Evolutionary conservation across 257 asterid genomes (phyloP).

Genomic region (Ballota nigra): DNA sequence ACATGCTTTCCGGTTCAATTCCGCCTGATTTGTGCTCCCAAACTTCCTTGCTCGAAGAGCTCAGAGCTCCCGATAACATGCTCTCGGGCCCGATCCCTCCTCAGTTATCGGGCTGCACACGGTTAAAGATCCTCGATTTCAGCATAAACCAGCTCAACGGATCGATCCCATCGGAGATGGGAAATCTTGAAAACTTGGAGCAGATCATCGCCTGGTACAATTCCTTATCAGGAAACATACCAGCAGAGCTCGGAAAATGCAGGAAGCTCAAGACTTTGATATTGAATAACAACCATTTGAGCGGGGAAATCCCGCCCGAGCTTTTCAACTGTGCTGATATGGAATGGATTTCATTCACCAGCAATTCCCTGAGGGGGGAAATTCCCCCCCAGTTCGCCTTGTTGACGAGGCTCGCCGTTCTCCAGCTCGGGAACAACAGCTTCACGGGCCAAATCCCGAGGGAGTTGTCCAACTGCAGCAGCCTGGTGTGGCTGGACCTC

Average conservation of each 20-base stretch:
- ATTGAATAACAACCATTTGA: conserved; percentile 73
- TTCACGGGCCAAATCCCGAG: conserved; percentile 73
- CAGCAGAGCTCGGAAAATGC: conserved; percentile 78
- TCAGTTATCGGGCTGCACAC: conserved; percentile 59
- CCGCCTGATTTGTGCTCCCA: conserved; percentile 80
- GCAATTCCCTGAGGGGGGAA: conserved; percentile 69
- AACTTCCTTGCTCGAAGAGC: conserved; percentile 69
- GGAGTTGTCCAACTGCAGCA: conserved; percentile 67
- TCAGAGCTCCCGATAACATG: conserved; percentile 69
- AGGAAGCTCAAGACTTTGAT: conserved; percentile 82
- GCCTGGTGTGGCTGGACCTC: conserved; percentile 85
- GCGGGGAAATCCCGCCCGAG: conserved; percentile 64
- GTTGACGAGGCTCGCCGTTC: conserved; percentile 70
- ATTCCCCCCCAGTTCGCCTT: conserved; percentile 63
- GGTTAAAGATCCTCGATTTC: conserved; percentile 73
- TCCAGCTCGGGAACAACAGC: conserved; percentile 82
- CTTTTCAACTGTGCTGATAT: conserved; percentile 58
- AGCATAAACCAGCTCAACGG: conserved; percentile 85
- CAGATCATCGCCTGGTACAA: conserved; percentile 95
- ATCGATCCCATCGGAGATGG: conserved; percentile 72
- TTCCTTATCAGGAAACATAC: conserved; percentile 68
- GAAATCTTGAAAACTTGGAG: conserved; percentile 72
- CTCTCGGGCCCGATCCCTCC: conserved; percentile 69
- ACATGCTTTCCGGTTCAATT: conserved; percentile 55
- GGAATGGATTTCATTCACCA: conserved; percentile 88